Evolutionary conservation across 23 red algal species (phyloP).

Genomic region (Cyanidiococcus yangmingshanensis): DNA sequence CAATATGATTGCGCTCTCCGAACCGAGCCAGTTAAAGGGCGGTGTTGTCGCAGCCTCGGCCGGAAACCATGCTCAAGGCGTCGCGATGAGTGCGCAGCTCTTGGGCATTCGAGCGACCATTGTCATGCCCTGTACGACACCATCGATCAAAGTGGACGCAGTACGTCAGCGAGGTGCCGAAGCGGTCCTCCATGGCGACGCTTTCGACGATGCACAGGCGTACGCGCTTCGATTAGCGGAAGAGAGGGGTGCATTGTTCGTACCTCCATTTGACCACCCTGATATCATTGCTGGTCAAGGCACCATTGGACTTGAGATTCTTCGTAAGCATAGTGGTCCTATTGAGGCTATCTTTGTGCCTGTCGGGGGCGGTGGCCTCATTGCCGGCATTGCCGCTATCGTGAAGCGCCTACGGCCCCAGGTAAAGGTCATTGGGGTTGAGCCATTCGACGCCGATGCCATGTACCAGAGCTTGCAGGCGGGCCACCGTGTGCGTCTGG

Average conservation of each 20-base stretch:
- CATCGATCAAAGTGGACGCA: constrained; percentile 85
- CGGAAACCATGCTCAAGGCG: constrained; percentile 92
- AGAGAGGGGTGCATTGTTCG: constrained; percentile 48
- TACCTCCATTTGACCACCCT: constrained; percentile 96
- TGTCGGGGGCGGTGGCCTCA: constrained; percentile 92
- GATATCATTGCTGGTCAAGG: constrained; percentile 93
- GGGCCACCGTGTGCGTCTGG: constrained; percentile 48
- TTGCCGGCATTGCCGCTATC: constrained; percentile 76
- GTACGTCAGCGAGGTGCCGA: constrained; percentile 61
- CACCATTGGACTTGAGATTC: constrained; percentile 74
- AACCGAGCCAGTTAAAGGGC: neutral
- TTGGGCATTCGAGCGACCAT: constrained; percentile 66
- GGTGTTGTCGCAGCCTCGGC: constrained; percentile 92
- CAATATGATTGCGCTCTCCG: constrained; percentile 80
- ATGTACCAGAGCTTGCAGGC: constrained; percentile 65
- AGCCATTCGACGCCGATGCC: constrained; percentile 74
- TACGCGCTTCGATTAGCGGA: constrained; percentile 37
- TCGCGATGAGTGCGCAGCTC: constrained; percentile 64
- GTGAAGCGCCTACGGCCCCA: constrained; percentile 76
- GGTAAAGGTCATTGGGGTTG: constrained; percentile 67
- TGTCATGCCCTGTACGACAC: constrained; percentile 87
- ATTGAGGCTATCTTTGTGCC: constrained; percentile 83
- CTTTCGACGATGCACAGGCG: constrained; percentile 70
- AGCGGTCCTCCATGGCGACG: constrained; percentile 63
- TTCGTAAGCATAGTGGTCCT: constrained; percentile 41